phyloP scores from a whole-genome alignment of 192 early-diverging fungal genomes.

The Coemansia nantahalensis region DNA sequence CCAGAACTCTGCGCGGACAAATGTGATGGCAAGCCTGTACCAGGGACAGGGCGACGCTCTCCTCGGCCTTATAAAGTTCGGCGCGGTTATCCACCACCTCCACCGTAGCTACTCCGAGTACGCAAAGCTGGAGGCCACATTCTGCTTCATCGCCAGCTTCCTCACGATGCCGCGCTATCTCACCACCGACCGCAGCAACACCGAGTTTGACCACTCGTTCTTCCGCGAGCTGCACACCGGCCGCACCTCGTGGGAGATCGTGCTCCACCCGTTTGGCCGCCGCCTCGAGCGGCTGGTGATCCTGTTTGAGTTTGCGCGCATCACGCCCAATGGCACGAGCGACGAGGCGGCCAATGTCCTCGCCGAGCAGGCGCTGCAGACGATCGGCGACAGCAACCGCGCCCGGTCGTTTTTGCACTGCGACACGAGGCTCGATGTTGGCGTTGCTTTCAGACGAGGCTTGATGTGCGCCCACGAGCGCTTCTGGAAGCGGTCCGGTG shows the following conservation, averaged over 20 bases:
- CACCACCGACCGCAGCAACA: neutral
- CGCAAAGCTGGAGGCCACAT: neutral
- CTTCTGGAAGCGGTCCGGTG: neutral
- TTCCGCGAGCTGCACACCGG: neutral
- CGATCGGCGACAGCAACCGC: neutral
- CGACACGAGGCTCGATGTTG: neutral
- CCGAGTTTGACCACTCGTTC: neutral
- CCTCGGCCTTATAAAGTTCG: too few relatives aligned
- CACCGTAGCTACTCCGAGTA: neutral
- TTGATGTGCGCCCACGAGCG: neutral
- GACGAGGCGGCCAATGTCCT: neutral
- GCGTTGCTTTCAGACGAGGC: neutral
- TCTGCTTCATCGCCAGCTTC: neutral
- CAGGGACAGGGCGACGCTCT: neutral
- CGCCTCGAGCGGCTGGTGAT: neutral
- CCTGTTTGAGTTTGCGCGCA: neutral
- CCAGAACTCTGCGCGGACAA: neutral
- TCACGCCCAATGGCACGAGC: neutral
- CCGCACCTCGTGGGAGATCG: neutral
- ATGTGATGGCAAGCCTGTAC: neutral
- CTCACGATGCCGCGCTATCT: neutral
- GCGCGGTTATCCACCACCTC: neutral
- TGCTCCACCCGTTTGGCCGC: conserved; percentile 1
- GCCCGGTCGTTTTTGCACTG: neutral
- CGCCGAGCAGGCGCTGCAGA: neutral